phyloP scores from a whole-genome alignment of 2,329 filamentous ascomycete species.

The Ophiostoma pallidulum region DNA sequence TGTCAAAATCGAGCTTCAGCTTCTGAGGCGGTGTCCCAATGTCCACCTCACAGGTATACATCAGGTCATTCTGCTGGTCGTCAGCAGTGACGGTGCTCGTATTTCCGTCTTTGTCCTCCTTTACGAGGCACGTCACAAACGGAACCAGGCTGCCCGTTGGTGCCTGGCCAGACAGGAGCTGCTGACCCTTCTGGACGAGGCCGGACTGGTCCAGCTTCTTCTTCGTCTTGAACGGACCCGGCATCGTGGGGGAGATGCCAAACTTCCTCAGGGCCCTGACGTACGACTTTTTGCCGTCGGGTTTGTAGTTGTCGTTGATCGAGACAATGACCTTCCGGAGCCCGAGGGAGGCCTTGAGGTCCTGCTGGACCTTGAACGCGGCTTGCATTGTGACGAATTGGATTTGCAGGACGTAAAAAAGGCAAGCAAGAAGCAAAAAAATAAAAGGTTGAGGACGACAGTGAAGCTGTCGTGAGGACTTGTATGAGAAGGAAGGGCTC shows the following conservation, averaged over 20 bases:
- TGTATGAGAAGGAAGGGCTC: too few species aligned
- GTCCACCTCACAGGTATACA: slow-evolving; percentile 53
- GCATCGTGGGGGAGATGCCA: slow-evolving; percentile 20
- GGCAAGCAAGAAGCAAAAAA: too few species aligned
- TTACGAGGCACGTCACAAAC: slow-evolving; percentile 38
- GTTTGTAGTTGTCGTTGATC: slow-evolving; percentile 50
- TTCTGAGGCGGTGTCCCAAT: slow-evolving; percentile 58
- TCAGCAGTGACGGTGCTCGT: slow-evolving; percentile 46
- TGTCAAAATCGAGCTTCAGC: slow-evolving; percentile 58
- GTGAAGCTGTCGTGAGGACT: too few species aligned
- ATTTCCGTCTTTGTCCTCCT: slow-evolving; percentile 21
- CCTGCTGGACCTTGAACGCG: slow-evolving; percentile 26
- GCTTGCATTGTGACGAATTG: slow-evolving; percentile 23
- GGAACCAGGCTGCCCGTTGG: slow-evolving; percentile 20
- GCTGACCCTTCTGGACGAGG: slow-evolving; percentile 21
- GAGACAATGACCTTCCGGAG: slow-evolving; percentile 40
- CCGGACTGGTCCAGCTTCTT: slow-evolving; percentile 39
- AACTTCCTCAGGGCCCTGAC: slow-evolving; percentile 52
- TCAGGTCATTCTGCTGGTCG: slow-evolving; percentile 57
- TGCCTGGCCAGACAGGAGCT: neutral
- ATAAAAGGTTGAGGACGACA: too few species aligned
- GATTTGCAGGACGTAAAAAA: neutral
- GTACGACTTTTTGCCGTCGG: slow-evolving; percentile 53
- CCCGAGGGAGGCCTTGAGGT: slow-evolving; percentile 26
- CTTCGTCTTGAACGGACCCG: slow-evolving; percentile 50